Evolutionary conservation across 768 basidiomycete genomes (phyloP), one percentile per base, ranked within the genome.

Genomic region (Leccinum pellstonianum): DNA sequence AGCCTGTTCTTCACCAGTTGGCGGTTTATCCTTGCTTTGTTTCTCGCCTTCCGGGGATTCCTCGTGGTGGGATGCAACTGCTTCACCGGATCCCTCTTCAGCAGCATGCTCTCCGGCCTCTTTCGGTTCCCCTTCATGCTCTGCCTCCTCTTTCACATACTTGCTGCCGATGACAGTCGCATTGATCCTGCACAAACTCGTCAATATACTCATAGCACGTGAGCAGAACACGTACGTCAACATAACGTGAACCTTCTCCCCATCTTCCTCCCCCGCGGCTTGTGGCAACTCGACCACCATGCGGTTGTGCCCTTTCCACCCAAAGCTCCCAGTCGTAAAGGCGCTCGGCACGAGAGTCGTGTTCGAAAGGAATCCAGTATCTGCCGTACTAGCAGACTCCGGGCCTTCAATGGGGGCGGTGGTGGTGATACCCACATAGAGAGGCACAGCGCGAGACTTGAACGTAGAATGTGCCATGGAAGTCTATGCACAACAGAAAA

Each of bases 241-340:
- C 80, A 82, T 84, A 11, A 93, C 87, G 66, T 88, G 82, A 2
- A 93, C 87, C 61, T 82, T 86, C 72, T 85, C 84, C 70, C 80
- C 77, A 5, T 75, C 80, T 46, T 76, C 83, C 14, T 72, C 78
- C 15, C 72, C 75, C 15, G 83, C 81, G 0, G 76, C 68, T 57
- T 79, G 77, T 56, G 82, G 77, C 15, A 93, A 70, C 66, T 91
- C 87, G 54, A 93, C 79, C 1, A 77, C 79, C 60, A 92, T 73
- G 25, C 85, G 81, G 70, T 86, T 88, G 70, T 73, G 82, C 2
- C 87, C 91, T 70, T 91, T 93, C 91, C 91, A 93, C 17, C 92
- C 91, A 70, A 88, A 91, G 68, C 88, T 90, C 11, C 91, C 90
- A 0, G 90, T 91, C 14, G 77, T 66, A 73, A 93, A 91, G 41